These are phyloP conservation scores for Quercus agrifolia DNA, from an alignment of 306 rosid genomes.

Conservation along the genomic window DNA sequence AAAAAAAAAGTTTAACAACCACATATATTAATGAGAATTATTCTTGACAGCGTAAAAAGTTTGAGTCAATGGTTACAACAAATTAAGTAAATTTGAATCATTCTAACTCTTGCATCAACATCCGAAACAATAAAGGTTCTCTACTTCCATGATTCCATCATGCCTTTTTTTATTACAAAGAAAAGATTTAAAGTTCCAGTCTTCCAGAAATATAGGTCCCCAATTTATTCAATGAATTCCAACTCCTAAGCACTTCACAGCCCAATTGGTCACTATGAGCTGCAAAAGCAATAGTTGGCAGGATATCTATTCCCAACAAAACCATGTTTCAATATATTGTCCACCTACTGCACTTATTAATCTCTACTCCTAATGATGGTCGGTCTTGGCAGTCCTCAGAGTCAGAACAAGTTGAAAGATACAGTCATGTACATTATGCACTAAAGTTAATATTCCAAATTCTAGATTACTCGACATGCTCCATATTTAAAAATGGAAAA, in stretches of 20 bases:
- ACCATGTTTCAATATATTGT: not conserved
- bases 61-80: no score
- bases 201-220: not conserved
- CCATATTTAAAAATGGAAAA: not conserved
- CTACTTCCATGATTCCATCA: not conserved
- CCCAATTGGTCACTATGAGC: no score
- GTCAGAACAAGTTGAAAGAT: not conserved
- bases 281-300: no score
- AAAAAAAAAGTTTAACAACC: no score
- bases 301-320: no score
- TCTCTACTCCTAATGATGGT: not conserved
- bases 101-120: not conserved
- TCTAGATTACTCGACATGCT: not conserved
- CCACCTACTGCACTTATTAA: not conserved
- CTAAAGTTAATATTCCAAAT: not conserved
- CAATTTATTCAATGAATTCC: not conserved
- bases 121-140: not conserved
- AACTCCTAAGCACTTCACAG: not conserved
- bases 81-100: slow-evolving; percentile 3
- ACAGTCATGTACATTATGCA: not conserved
- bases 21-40: no score
- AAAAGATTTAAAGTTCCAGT: not conserved
- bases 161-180: not conserved
- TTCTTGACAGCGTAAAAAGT: no score
- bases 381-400: not conserved